Conservation (phyloP, 129 eudicot species). For the Pittosporum tobira region DNA sequence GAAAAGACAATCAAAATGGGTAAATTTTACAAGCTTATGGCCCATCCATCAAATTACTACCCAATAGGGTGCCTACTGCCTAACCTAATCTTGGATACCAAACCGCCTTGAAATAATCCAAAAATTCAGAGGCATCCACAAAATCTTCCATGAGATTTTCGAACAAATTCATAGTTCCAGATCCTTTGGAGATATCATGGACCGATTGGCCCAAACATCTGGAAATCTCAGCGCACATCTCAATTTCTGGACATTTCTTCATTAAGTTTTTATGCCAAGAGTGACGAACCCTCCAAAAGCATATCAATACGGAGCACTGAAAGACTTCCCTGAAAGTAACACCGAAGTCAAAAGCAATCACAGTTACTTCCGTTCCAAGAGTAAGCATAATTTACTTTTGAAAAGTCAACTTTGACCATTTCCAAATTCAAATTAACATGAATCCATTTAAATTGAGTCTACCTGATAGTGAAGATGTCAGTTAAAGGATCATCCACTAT, state of each 20-base stretch:
- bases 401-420: too few species aligned
- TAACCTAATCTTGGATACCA: slow-evolving; percentile 83
- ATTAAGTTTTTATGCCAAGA: slow-evolving; percentile 81
- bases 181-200: slow-evolving; percentile 41
- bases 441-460: too few species aligned
- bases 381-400: too few species aligned
- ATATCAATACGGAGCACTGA: slow-evolving; percentile 69
- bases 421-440: too few species aligned
- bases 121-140: slow-evolving; percentile 47
- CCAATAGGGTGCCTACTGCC: too few species aligned
- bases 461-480: slow-evolving; percentile 60
- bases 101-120: slow-evolving; percentile 79
- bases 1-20: not conserved
- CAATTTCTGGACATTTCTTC: slow-evolving; percentile 53
- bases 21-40: not conserved
- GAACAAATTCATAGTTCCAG: slow-evolving; percentile 35
- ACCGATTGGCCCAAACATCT: slow-evolving; percentile 54
- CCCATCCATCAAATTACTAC: not conserved
- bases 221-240: slow-evolving; percentile 42
- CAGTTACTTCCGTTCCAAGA: not conserved
- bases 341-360: not conserved
- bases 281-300: slow-evolving; percentile 88
- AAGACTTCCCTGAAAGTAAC: slow-evolving; percentile 56
- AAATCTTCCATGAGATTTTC: slow-evolving; percentile 49
- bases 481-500: slow-evolving; percentile 67